Evolutionary conservation across 768 basidiomycete genomes (phyloP).

Genomic region (Guyanaporus albipodus): DNA sequence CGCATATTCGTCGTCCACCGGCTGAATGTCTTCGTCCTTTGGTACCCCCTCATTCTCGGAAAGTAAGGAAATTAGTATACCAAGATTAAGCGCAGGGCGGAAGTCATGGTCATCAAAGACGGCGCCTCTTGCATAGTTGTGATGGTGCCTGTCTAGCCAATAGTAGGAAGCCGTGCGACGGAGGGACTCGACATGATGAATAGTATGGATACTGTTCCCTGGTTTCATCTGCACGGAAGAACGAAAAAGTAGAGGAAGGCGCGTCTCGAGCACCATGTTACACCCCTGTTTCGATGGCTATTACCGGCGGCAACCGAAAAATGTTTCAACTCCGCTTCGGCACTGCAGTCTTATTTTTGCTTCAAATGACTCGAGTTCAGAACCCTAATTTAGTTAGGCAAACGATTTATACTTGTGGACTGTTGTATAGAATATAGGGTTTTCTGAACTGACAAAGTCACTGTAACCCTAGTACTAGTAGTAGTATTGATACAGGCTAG

Average conservation of each 20-base stretch:
- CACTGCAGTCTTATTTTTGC: too few relatives aligned
- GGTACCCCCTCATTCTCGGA: not conserved
- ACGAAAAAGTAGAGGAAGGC: slow-evolving; percentile 1
- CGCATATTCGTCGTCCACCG: not conserved
- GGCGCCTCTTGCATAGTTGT: slow-evolving; percentile 1
- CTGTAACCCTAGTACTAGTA: not conserved
- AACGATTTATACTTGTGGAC: too few relatives aligned
- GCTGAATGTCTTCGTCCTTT: not conserved
- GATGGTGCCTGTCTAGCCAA: slow-evolving; percentile 19
- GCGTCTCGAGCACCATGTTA: too few relatives aligned
- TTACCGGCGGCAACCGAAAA: too few relatives aligned
- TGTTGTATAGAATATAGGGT: too few relatives aligned
- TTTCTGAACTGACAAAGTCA: too few relatives aligned
- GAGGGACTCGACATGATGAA: slow-evolving; percentile 29
- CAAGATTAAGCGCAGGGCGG: slow-evolving; percentile 31
- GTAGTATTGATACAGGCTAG: slow-evolving; percentile 27
- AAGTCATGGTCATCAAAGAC: slow-evolving; percentile 11
- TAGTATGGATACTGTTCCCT: slow-evolving; percentile 5
- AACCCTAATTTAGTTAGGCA: too few relatives aligned
- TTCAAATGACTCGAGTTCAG: too few relatives aligned
- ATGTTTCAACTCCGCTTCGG: too few relatives aligned
- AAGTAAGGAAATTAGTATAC: slow-evolving; percentile 22
- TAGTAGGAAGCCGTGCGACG: slow-evolving; percentile 23
- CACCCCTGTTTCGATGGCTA: slow-evolving; percentile 1
- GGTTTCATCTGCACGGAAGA: slow-evolving; percentile 2